A percentile compares a stretch with the other conserved stretches of the same genome.
Conservation (phyloP, 768 basidiomycete species). For the Fomitopsis pulvina region DNA sequence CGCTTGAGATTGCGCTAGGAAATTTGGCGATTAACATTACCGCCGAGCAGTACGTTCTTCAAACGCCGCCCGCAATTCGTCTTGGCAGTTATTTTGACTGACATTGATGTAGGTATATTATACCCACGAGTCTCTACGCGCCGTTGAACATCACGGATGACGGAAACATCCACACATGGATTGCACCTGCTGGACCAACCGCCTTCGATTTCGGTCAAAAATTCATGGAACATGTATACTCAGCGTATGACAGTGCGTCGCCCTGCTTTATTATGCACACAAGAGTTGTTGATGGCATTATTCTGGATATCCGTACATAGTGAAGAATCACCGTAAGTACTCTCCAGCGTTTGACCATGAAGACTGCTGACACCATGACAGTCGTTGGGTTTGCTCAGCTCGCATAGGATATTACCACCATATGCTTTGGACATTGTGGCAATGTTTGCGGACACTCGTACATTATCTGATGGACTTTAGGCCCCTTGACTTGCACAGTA, state of each 20-base stretch:
- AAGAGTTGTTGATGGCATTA: not conserved
- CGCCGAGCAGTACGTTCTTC: not conserved
- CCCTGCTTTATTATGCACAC: not conserved
- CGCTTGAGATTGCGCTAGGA: not conserved
- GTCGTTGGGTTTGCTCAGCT: no score
- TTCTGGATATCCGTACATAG: not conserved
- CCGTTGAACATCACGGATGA: slow-evolving; percentile 1
- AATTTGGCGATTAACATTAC: not conserved
- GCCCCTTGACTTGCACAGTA: no score
- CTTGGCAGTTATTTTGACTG: not conserved
- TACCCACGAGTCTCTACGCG: not conserved
- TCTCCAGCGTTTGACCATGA: not conserved
- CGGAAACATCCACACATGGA: not conserved
- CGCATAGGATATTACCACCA: no score
- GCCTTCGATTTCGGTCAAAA: slow-evolving; percentile 1
- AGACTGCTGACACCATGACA: no score
- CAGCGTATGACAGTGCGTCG: slow-evolving; percentile 4
- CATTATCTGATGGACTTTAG: no score
- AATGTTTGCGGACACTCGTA: no score
- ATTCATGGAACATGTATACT: slow-evolving; percentile 3
- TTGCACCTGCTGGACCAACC: not conserved
- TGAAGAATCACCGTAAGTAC: slow-evolving; percentile 1
- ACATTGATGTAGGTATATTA: not conserved
- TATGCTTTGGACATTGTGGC: no score
- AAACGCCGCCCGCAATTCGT: not conserved